Evolutionary conservation across 2,329 filamentous ascomycete species (phyloP).

Genomic region (Chaetomiaceae sp.): DNA sequence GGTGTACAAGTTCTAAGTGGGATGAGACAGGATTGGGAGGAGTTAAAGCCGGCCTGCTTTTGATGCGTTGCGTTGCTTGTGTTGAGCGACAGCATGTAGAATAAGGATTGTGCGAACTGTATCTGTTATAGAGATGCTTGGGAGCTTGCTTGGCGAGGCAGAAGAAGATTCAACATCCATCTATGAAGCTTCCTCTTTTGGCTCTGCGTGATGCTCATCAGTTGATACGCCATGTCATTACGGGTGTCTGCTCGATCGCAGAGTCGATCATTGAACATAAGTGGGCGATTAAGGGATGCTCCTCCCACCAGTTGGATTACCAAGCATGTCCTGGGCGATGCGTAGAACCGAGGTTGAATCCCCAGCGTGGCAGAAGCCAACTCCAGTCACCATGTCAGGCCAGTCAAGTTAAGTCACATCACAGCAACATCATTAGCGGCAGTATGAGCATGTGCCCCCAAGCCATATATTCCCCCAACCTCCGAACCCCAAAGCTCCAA

Average conservation of each 20-base stretch:
- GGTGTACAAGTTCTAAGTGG: slow-evolving; percentile 82
- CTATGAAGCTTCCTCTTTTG: too few species aligned
- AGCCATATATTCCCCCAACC: not conserved
- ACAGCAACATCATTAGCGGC: not conserved
- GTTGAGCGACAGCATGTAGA: slow-evolving; percentile 1
- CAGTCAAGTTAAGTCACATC: not conserved
- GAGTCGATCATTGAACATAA: too few species aligned
- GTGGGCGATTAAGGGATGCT: too few species aligned
- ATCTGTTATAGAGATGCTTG: not conserved
- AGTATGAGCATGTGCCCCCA: not conserved
- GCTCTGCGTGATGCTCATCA: too few species aligned
- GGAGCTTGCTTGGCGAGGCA: not conserved
- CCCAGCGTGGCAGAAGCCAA: too few species aligned
- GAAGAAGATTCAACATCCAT: not conserved
- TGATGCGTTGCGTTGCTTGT: not conserved
- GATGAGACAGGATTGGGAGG: not conserved
- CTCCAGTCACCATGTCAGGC: not conserved
- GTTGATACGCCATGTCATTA: too few species aligned
- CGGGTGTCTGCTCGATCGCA: too few species aligned
- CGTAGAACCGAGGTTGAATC: too few species aligned
- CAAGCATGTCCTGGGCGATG: too few species aligned
- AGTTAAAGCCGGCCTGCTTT: not conserved
- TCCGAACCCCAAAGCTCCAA: not conserved
- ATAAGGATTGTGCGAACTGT: not conserved
- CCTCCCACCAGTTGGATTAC: too few species aligned